Evolutionary conservation across 169 alveolate genomes (phyloP), one percentile per base, ranked within the genome.

Genomic region (Plasmodium chabaudi): DNA sequence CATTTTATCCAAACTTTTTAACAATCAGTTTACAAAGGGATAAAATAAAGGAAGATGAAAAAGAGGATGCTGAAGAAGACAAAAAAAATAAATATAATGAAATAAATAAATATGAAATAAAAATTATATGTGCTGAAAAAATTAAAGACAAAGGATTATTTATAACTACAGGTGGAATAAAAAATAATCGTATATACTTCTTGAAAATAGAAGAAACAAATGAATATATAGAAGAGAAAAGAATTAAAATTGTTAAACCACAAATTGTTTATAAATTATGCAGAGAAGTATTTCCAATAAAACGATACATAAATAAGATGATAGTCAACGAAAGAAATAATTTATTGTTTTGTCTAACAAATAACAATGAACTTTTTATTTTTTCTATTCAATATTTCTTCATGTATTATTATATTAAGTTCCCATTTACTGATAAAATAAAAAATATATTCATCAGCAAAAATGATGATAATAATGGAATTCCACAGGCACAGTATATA

Each of bases 341-440:
- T 13, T 57, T 77, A 23, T 59, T 77, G 27, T 77, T 77, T 46
- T 77, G 88, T 57, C 49, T 77, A 25, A 77, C 77, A 19, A 77
- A 77, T 15, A 67, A 77, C 6, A 77, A 77, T 25, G 64, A 63
- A 55, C 63, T 77, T 51, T 77, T 47, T 49, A 56, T 77, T 57
- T 63, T 77, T n/a, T 77, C 88, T 0, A 77, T 59, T 5, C 49
- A 64, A 64, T 51, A 19, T 77, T 77, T 77, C 15, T 77, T 77
- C n/a, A 6, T 63, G n/a, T 77, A 57, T 64, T 77, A 77, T 64
- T 69, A 13, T 27, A 68, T 77, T 25, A 77, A 63, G 34, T 51
- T 77, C 9, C 88, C 88, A 0, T 12, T 77, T 44, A 49, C 64
- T 47, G 88, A 77, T 23, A 77, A 77, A 39, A 68, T 77, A 25